Evolutionary conservation across 495 filamentous ascomycete genomes (phyloP), one percentile per base, ranked within the genome.

Genomic region (Schizothecium vesticola): DNA sequence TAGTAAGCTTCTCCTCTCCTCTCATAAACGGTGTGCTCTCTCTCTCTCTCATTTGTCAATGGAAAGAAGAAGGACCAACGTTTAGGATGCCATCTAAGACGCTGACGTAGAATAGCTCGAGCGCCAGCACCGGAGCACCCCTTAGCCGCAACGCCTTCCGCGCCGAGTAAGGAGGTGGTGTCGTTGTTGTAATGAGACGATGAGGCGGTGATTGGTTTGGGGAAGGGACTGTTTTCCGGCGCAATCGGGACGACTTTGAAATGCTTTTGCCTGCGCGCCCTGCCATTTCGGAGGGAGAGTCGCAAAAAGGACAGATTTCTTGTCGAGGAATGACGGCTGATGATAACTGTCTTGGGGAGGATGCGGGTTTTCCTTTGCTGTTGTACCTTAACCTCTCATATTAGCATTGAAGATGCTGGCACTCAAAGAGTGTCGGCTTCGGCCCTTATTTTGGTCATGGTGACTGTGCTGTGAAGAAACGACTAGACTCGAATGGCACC

Each of bases 1-100:
- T 85, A 83, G 79, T 76, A 64, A 70, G 73, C 69, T 19, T 28
- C 10, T 43, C 59, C 36, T 56, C 4, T 57, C 12, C 19, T 25
- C 51, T 21, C 51, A 25, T 19, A 8, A 16, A 24, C 21, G 22
- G 22, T 59, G 58, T 25, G 23, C 22, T 25, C 58, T 28, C 58
- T 25, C 22, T 23, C 57, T 23, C 58, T 59, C 12, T 26, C 19
- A 61, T 31, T 21, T 61, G 25, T 36, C 60, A 28, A 61, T 16
- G 8, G 23, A 21, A 65, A 16, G 29, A 55, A 56, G 55, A 33
- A 36, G 56, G 24, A 65, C 22, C 56, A 21, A 0, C 56, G 51
- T 65, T 57, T 23, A 25, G 55, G 33, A 22, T 56, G 43, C 19
- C 43, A 13, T 21, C 36, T 28, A 56, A 66, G 56, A 61, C 22